Evolutionary conservation across 2,329 filamentous ascomycete species (phyloP), one percentile per base, ranked within the genome.

Genomic region (Scedosporium dehoogii): DNA sequence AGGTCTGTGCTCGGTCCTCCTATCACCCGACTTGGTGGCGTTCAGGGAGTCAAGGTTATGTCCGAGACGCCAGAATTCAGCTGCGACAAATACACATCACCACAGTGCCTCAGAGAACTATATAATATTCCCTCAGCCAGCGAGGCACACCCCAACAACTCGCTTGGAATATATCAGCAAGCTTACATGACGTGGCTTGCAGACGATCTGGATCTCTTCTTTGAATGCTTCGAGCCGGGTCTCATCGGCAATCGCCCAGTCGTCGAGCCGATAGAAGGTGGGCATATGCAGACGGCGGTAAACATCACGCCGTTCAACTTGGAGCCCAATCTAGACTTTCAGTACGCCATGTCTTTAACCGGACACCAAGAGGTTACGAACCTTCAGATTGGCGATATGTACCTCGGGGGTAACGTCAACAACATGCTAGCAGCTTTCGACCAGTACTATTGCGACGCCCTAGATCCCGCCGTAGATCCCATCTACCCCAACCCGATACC

Each of bases 401-500:
- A 55, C 48, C 16, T 55, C 21, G 48, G 48, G 5, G 48, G 48
- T 21, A 55, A 55, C 48, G 48, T 55, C 16, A 55, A 55, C 48
- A 55, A 25, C 18, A 55, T 55, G 48, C 48, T 55, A 23, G 48
- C 48, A n/a, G 48, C 48, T 23, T 55, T 55, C 48, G 48, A 55
- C 10, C 16, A 55, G 48, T 55, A 55, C 6, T 55, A 55, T n/a
- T 55, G 48, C 48, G 48, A 55, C 48, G 48, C 48, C 48, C 48
- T 55, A 23, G 48, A 55, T 21, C 61, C 59, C 10, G 64, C 66
- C 4, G 68, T 80, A 16, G 79, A 82, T 62, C 75, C 77, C 1
- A 68, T 70, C 3, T 84, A 85, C 66, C 82, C 81, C 0, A 76
- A 83, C 65, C 72, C 74, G 1, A 70, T 72, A 70, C 38, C 68